Conservation (phyloP, 306 rosid genomes). For the Medicago truncatula region DNA sequence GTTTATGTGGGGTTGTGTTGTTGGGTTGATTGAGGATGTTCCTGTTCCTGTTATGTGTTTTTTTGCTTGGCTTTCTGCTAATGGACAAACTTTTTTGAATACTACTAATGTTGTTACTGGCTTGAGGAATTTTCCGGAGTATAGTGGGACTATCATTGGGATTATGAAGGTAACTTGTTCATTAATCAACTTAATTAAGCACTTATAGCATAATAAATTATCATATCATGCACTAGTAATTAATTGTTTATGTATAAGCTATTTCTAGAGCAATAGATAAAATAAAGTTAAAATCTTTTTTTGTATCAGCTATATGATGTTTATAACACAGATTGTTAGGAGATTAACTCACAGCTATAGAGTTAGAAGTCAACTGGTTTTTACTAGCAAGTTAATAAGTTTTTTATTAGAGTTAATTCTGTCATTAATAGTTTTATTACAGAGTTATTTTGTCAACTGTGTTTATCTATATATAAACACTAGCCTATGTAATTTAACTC, state of each 20-base stretch:
- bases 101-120: slow-evolving; percentile 78
- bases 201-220: neutral
- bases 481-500: too few species aligned
- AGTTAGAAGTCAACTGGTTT: too few species aligned
- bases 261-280: neutral
- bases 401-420: too few species aligned
- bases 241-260: too few species aligned
- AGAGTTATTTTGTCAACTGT: too few species aligned
- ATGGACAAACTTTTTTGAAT: slow-evolving; percentile 79
- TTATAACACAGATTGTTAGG: too few species aligned
- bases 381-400: too few species aligned
- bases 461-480: too few species aligned
- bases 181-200: neutral
- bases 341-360: too few species aligned
- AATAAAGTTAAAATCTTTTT: neutral
- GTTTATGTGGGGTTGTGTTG: slow-evolving; percentile 77
- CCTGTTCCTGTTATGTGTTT: slow-evolving; percentile 73
- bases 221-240: too few species aligned
- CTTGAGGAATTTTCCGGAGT: slow-evolving; percentile 64
- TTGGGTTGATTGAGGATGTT: slow-evolving; percentile 64
- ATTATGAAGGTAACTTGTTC: slow-evolving; percentile 65
- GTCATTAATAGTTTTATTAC: too few species aligned
- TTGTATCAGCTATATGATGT: neutral
- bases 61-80: slow-evolving; percentile 62
- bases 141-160: slow-evolving; percentile 85